Evolutionary conservation across 495 filamentous ascomycete genomes (phyloP), one percentile per base, ranked within the genome.

Genomic region (Xylaria curta): DNA sequence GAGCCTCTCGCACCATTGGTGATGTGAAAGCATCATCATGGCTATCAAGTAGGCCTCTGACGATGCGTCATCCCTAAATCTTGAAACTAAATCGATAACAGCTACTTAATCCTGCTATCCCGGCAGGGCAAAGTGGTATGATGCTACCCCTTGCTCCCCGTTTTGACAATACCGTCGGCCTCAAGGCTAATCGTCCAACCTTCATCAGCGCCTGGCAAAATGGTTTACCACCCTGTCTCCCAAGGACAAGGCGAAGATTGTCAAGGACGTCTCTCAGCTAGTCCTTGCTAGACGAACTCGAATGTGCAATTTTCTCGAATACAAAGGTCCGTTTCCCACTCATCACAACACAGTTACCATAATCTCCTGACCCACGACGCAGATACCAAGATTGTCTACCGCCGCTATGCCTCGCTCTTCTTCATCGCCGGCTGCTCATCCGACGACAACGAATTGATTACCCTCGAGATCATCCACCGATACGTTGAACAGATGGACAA

Each of bases 401-500:
- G 96, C 72, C 94, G 96, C 76, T 99, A 99, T 83, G 96, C 96
- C 68, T 98, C 95, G 67, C 91, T 99, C 68, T 99, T 98, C 87
- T 98, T 99, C 86, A 98, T 99, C 80, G 95, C 97, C 79, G 96
- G 97, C 70, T 97, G 95, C 84, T 90, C 93, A 40, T 93, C 94
- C 19, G 93, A 92, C 65, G 96, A 98, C 78, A 99, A 99, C 85
- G 96, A 99, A 79, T 85, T 99, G 81, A 97, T 98, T 81, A 97
- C 93, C 42, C 92, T 99, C 74, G 96, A 99, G 81, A 94, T 98
- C 79, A 95, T 99, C 61, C 96, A 99, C 83, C 93, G 96, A 75
- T 98, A 98, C 81, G 96, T 98, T 62, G 96, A 99, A 82, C 96
- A 98, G 84, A 99, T 98, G 96, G 96, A 99, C 87, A 99, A 98